These are phyloP conservation scores for Amyloporia xantha DNA, from an alignment of 768 basidiomycete genomes.

Conservation along the genomic window DNA sequence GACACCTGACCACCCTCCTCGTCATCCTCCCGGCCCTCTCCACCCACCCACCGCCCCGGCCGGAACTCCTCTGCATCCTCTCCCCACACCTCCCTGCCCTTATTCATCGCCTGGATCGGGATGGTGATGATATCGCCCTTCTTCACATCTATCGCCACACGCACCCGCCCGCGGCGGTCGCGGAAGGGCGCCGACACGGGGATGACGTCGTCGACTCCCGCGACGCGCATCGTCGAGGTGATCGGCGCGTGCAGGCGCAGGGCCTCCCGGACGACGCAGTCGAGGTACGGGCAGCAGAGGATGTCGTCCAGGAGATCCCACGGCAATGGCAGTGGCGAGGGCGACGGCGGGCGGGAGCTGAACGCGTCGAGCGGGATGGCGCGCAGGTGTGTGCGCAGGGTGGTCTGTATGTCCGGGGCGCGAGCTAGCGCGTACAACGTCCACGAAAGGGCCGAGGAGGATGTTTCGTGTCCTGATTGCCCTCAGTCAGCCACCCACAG, in stretches of 20 bases:
- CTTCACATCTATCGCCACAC: slow-evolving; percentile 15
- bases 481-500: not conserved
- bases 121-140: slow-evolving; percentile 53
- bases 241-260: slow-evolving; percentile 52
- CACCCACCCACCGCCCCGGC: slow-evolving; percentile 25
- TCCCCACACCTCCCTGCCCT: slow-evolving; percentile 51
- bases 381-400: slow-evolving; percentile 40
- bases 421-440: slow-evolving; percentile 50
- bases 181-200: slow-evolving; percentile 36
- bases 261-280: slow-evolving; percentile 54
- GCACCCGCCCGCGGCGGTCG: slow-evolving; percentile 15
- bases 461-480: slow-evolving; percentile 52
- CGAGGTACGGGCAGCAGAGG: slow-evolving; percentile 42
- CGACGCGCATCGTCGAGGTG: slow-evolving; percentile 53
- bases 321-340: not conserved
- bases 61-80: slow-evolving; percentile 57
- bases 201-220: slow-evolving; percentile 38
- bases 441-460: slow-evolving; percentile 53
- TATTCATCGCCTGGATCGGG: slow-evolving; percentile 56
- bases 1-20: slow-evolving; percentile 25
- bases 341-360: not conserved
- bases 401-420: slow-evolving; percentile 37
- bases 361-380: slow-evolving; percentile 15
- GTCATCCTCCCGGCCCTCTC: slow-evolving; percentile 45
- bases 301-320: slow-evolving; percentile 16